phyloP scores from a whole-genome alignment of 2,329 filamentous ascomycete genomes.

The Neurospora sp. region DNA sequence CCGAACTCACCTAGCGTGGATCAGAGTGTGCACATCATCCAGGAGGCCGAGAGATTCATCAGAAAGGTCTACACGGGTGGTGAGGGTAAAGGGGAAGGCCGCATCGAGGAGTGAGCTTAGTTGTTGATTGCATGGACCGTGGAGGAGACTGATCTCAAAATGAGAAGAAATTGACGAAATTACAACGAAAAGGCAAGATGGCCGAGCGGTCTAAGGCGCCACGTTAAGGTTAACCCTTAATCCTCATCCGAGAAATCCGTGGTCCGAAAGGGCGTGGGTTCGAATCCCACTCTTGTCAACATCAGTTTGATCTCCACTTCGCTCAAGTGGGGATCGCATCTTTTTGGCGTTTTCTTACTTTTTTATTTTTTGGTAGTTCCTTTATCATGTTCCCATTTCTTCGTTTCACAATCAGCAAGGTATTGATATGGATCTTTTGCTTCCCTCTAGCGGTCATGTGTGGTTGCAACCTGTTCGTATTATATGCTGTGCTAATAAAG shows the following conservation, averaged over 20 bases:
- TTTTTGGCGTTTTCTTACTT: background rate
- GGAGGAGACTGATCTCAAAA: background rate
- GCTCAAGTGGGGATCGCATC: background rate
- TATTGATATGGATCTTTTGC: no score
- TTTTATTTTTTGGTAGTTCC: background rate
- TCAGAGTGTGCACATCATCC: slow-evolving; percentile 35
- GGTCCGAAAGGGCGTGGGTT: background rate
- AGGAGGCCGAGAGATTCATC: slow-evolving; percentile 33
- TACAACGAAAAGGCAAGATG: background rate
- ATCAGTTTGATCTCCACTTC: background rate
- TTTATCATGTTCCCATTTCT: background rate
- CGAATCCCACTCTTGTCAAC: background rate
- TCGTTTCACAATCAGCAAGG: background rate
- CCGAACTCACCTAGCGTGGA: slow-evolving; percentile 35
- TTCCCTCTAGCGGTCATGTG: no score
- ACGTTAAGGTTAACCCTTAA: background rate
- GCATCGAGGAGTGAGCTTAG: background rate
- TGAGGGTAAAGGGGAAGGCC: background rate
- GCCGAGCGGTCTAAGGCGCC: background rate
- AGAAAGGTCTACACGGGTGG: slow-evolving; percentile 21
- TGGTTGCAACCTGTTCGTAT: background rate
- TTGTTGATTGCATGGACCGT: background rate
- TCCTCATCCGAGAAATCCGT: background rate
- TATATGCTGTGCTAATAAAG: background rate
- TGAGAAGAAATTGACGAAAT: background rate